Base-by-base conservation (phyloP, 306 rosid species). In the Vigna trinervia region DNA sequence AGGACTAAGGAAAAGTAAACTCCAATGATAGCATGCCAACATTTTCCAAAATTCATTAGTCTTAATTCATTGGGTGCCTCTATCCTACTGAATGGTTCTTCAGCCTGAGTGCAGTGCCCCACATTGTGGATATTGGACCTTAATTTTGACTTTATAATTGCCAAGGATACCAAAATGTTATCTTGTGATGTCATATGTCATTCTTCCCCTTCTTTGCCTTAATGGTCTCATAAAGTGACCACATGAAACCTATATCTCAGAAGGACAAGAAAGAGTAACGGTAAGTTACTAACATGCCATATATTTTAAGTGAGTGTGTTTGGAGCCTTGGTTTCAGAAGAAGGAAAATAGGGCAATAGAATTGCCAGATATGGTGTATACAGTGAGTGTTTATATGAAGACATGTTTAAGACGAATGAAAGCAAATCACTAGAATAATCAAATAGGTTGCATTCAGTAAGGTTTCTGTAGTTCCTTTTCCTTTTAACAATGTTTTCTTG, bases 241-340 rank as follows among this genome's bases (percentile, higher is more conserved):
- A 6, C 47, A 9, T 36, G 69, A 36, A 38, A 14, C 69, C 69
- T 38, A 17, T 64, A n/a, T 65, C n/a, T 65, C 17, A 41, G 53
- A 65, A 65, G 32, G 12, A 41, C 10, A 41, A 41, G 11, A 65
- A 65, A 17, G 34, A 65, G 13, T 28, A 65, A 10, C 20, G 2
- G n/a, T 34, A n/a, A 62, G 4, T 62, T 32, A 22, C 14, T 11
- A 6, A 1, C 15, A 14, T 61, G 46, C 26, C 32, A 39, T 63
- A 30, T 61, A 15, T n/a, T 39, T 39, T 39, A 0, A 39, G 34
- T 65, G 53, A 65, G 52, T 65, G 9, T 5, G 34, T 30, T 41
- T 41, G 56, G 53, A 66, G 32, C 34, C 66, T 52, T 46, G 43
- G 61, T 77, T 77, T 41, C 47, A 66, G 12, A 75, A 50, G 57